These are phyloP conservation scores for Globisporangium abappressorium DNA, from an alignment of 352 stramenopile genomes.

Conservation along the genomic window DNA sequence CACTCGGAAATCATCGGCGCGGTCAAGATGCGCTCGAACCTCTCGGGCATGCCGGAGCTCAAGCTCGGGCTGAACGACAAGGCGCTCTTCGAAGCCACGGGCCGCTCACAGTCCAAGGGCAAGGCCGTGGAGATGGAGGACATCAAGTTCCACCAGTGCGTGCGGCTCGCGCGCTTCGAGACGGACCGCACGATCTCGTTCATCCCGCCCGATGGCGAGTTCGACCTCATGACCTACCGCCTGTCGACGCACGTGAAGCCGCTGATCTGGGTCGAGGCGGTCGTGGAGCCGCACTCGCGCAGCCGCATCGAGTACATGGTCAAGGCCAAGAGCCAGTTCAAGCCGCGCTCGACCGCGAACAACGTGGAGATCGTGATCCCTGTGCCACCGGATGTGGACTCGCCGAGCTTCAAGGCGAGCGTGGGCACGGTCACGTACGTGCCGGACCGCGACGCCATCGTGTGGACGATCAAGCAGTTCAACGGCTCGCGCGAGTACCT, in stretches of 20 bases:
- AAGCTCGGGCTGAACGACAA: conserved; percentile 99
- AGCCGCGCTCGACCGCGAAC: conserved; percentile 97
- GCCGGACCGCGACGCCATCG: conserved; percentile 96
- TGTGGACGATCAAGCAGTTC: conserved; percentile 99
- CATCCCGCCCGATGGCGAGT: conserved; percentile 99
- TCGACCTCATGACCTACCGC: conserved; percentile 99
- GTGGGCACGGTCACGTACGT: conserved; percentile 98
- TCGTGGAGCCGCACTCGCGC: conserved; percentile 97
- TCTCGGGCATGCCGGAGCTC: conserved; percentile 99
- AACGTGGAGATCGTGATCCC: conserved; percentile 99
- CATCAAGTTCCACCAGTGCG: conserved; percentile 99
- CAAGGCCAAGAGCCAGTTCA: conserved; percentile 99
- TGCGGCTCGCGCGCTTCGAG: conserved; percentile 98
- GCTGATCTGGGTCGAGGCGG: conserved; percentile 97
- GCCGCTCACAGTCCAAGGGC: conserved; percentile 80
- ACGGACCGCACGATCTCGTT: conserved; percentile 99
- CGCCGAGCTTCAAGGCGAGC: conserved; percentile 97
- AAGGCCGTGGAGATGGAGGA: conserved; percentile 99
- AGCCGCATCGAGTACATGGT: conserved; percentile 98
- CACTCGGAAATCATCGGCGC: conserved; percentile 98
- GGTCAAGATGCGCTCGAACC: conserved; percentile 98
- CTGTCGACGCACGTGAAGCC: conserved; percentile 99
- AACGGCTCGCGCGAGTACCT: conserved; percentile 97
- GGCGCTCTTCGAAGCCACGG: conserved; percentile 98
- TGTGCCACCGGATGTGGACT: conserved; percentile 98